Evolutionary conservation across 129 eudicot genomes (phyloP).

Genomic region (Tanacetum coccineum): DNA sequence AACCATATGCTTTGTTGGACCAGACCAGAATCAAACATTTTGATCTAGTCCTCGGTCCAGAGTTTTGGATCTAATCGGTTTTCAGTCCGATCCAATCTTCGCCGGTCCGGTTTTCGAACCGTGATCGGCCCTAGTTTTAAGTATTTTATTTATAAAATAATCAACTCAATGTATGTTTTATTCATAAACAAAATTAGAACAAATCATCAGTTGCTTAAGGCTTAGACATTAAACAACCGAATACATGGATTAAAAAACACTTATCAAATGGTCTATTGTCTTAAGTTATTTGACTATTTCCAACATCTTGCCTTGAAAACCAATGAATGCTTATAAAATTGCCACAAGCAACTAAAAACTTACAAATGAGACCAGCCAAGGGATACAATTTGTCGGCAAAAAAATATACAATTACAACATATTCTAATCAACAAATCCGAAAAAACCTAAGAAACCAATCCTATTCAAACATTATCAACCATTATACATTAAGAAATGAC

Average conservation of each 20-base stretch:
- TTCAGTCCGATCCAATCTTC: too few relatives aligned
- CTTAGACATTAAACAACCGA: neutral
- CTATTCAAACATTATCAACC: constrained; percentile 28
- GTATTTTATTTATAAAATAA: too few relatives aligned
- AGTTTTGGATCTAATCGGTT: too few relatives aligned
- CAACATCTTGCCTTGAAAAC: neutral
- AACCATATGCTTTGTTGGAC: too few relatives aligned
- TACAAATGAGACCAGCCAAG: constrained; percentile 21
- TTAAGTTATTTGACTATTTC: neutral
- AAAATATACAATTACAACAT: constrained; percentile 31
- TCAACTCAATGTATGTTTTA: too few relatives aligned
- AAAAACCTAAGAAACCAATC: constrained; percentile 26
- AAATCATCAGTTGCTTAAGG: neutral
- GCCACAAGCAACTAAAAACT: constrained; percentile 8
- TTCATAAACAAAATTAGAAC: neutral
- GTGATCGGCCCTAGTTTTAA: too few relatives aligned
- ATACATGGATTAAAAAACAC: neutral
- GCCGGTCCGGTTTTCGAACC: too few relatives aligned
- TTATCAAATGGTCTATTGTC: neutral
- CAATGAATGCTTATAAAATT: neutral
- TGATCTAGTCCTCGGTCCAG: too few relatives aligned
- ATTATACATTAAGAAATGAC: constrained; percentile 23
- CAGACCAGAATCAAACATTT: too few relatives aligned
- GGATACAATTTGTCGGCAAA: neutral
- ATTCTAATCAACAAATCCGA: constrained; percentile 16